Base-by-base conservation (phyloP, 2,329 filamentous ascomycete genomes). In the Conoideocrella luteorostrata region DNA sequence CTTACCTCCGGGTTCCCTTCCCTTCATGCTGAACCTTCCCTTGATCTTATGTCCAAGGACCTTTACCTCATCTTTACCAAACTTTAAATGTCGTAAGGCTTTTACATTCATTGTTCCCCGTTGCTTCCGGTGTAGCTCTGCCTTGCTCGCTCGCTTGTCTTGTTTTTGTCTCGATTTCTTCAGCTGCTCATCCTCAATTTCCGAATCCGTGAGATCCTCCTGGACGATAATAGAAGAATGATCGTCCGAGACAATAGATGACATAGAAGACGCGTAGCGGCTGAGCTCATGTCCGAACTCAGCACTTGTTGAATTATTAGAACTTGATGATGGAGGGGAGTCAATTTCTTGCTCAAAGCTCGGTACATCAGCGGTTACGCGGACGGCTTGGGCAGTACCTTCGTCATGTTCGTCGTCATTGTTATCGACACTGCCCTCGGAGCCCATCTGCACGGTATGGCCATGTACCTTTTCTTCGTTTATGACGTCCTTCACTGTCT, bases 1-100 rank as follows among this genome's bases (percentile, higher is more conserved):
- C 48, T 54, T 65, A 0, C 64, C 54, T 2, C 59, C 58, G 1
- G 62, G 64, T 21, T 62, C 50, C 7, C 26, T 7, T 13, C 26
- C 26, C 26, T 28, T 28, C 26, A 28, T 28, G 13, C 26, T 28
- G 13, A 28, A 28, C 13, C 26, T 7, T 7, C 26, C 13, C 26
- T 28, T 28, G 13, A 28, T 28, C 26, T 28, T 28, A 13, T 13
- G 26, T 28, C 26, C 26, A 7, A 28, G 26, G 7, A 28, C 26
- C 26, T 28, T 28, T 28, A 13, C 26, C 26, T 28, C 26, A 13
- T 28, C 26, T 13, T 28, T 28, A 13, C 7, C 26, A 28, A 28
- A 28, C 26, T 28, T 28, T 7, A 28, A 13, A 7, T 28, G 26
- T 7, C 26, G 26, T 13, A 28, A 7, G 7, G 26, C 26, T 13